These are phyloP conservation scores for Pseudotsuga menziesii DNA, from an alignment of 75 land plant species.

Conservation along the genomic window DNA sequence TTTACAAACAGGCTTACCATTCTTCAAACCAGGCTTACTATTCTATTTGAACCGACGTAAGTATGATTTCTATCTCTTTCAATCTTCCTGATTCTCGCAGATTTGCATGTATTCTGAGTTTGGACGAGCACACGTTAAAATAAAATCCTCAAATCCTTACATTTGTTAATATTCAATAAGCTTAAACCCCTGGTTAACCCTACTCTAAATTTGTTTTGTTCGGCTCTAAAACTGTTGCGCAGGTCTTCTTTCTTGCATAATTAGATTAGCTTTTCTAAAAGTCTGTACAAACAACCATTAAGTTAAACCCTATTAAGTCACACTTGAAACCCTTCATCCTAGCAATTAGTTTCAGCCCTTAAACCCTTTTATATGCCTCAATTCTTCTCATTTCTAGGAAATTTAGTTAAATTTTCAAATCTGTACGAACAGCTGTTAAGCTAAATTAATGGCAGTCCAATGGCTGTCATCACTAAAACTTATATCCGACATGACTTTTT, in stretches of 20 bases:
- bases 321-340: background rate
- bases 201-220: too few species aligned
- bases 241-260: too few species aligned
- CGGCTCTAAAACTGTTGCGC: too few species aligned
- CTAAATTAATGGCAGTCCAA: slow-evolving; percentile 87
- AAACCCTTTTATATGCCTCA: too few species aligned
- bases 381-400: background rate
- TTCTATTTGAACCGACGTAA: background rate
- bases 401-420: background rate
- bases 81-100: background rate
- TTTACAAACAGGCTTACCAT: too few species aligned
- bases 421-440: background rate
- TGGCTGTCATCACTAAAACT: slow-evolving; percentile 86
- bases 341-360: too few species aligned
- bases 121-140: background rate
- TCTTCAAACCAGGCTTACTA: too few species aligned
- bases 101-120: background rate
- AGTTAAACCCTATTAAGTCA: background rate
- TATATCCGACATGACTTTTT: slow-evolving; percentile 92
- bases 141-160: background rate
- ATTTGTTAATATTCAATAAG: too few species aligned
- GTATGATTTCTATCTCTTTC: background rate
- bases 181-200: too few species aligned
- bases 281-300: background rate
- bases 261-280: too few species aligned